Evolutionary conservation across 1,284 basidiomycete genomes (phyloP), one percentile per base, ranked within the genome.

Genomic region (Irpex rosettiformis): DNA sequence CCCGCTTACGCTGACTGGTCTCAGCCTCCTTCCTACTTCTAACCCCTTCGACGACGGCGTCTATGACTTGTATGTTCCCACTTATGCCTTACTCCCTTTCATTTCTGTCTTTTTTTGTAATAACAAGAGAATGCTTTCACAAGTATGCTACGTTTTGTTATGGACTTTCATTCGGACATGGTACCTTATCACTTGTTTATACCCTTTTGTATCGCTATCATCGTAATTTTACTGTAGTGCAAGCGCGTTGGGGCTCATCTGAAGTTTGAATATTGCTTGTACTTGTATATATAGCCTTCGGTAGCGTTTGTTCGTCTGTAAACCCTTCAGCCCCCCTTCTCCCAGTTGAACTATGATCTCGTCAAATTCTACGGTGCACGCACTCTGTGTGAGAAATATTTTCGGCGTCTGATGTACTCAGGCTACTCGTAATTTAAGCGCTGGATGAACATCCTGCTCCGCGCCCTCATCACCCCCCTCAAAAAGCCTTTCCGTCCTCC

Each of bases 201-300:
- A 55, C 54, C 54, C 54, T 55, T 55, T n/a, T 55, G 54, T 55
- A 55, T 55, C 54, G 54, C 42, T 55, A 55, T 54, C 40, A 45
- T 47, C 30, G 22, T 55, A 43, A 37, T 45, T 13, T 47, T 45
- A n/a, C 4, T n/a, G 29, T 27, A 10, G 21, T 18, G 37, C 54
- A 43, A 42, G 40, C 21, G 37, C 40, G 45, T 16, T 55, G 21
- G n/a, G 52, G 54, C 45, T 37, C 45, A 43, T 42, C 42, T 55
- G 21, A 27, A 43, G 22, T 22, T 54, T 28, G 45, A 27, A 10
- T 48, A 27, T 48, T 11, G 21, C 25, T 8, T 10, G 45, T 48
- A 48, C 28, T 45, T 58, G 49, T 54, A 29, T 25, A 18, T 40
- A 16, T 37, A 53, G 25, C 52, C 42, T 33, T 33, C 30, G 30